Base-by-base conservation (phyloP, 2,329 filamentous ascomycete genomes). In the Chaetomiaceae sp. region DNA sequence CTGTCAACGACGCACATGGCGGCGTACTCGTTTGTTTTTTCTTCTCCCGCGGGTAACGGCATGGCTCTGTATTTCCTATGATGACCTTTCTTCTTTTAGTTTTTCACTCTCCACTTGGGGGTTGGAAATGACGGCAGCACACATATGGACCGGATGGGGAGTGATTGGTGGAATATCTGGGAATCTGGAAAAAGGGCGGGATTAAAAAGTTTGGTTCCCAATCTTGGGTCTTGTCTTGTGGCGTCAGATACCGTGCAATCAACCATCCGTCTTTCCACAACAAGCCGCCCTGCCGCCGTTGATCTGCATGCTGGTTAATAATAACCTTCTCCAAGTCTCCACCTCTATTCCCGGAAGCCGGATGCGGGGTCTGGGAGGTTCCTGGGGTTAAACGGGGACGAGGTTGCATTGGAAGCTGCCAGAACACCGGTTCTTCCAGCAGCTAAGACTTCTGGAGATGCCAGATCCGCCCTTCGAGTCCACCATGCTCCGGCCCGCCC, bases 371-470 rank as follows among this genome's bases (percentile, higher is more conserved):
- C 19, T 22, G 15, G 31, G 42, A 42, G 31, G 19, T 31, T 31
- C 14, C 27, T 31, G 27, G 27, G 27, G 27, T 11, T 31, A 29
- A 55, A 51, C 12, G 36, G 20, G 34, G 39, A 42, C 12, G 38
- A 51, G 37, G 56, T 58, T 47, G 51, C 53, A 58, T 56, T 44
- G 36, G 25, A 43, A 47, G 15, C 33, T 29, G 42, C 36, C 36
- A 47, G 19, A 51, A 49, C 23, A 17, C 36, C 25, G 9, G 22
- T n/a, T 42, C 46, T 49, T 37, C 51, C 54, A 54, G 56, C 57
- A 22, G 38, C 53, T 54, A 59, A 38, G 36, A 51, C 55, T 19
- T 46, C 55, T 56, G 34, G 31, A 55, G 55, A 48, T 34, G 46
- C n/a, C 17, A 48, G 14, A n/a, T 19, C 38, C 43, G 33, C 40